phyloP scores from a whole-genome alignment of 2,329 filamentous ascomycete genomes.

The Venturia oleaginea region DNA sequence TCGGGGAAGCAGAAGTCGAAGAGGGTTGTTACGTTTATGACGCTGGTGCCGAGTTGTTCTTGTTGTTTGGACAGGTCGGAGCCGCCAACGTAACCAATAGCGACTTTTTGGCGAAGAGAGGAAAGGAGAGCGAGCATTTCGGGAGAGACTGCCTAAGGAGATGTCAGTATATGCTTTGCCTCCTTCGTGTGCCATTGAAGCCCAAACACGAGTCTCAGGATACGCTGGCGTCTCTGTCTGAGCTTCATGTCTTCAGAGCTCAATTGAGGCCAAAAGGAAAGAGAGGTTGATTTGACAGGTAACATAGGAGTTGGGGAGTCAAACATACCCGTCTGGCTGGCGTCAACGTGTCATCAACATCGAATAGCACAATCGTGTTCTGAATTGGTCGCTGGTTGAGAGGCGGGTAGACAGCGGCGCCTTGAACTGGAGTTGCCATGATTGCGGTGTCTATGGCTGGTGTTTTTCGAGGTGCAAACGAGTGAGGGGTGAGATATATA shows the following conservation, averaged over 20 bases:
- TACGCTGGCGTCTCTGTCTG: too few species aligned
- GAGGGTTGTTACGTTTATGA: conserved; percentile 64
- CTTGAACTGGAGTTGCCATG: conserved; percentile 27
- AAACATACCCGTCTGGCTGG: conserved; percentile 64
- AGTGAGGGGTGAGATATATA: neutral
- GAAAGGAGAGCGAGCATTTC: conserved; percentile 79
- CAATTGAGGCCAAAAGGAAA: neutral
- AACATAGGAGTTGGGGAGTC: too few species aligned
- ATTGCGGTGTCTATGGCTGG: neutral
- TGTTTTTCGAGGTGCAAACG: neutral
- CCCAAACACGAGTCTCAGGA: too few species aligned
- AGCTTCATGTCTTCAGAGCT: neutral
- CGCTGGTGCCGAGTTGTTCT: conserved; percentile 73
- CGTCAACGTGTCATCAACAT: conserved; percentile 90
- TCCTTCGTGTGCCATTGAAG: too few species aligned
- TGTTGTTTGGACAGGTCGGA: conserved; percentile 90
- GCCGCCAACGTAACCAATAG: conserved; percentile 87
- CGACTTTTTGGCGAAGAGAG: conserved; percentile 73
- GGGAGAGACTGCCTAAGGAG: conserved; percentile 53
- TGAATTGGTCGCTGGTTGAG: conserved; percentile 77
- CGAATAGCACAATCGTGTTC: conserved; percentile 91
- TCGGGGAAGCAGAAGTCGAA: conserved; percentile 98
- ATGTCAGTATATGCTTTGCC: conserved; percentile 16
- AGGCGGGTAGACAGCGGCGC: conserved; percentile 52
- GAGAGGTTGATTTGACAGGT: neutral